Base-by-base conservation (phyloP, 768 basidiomycete species). In the Cystobasidium onofrii region DNA sequence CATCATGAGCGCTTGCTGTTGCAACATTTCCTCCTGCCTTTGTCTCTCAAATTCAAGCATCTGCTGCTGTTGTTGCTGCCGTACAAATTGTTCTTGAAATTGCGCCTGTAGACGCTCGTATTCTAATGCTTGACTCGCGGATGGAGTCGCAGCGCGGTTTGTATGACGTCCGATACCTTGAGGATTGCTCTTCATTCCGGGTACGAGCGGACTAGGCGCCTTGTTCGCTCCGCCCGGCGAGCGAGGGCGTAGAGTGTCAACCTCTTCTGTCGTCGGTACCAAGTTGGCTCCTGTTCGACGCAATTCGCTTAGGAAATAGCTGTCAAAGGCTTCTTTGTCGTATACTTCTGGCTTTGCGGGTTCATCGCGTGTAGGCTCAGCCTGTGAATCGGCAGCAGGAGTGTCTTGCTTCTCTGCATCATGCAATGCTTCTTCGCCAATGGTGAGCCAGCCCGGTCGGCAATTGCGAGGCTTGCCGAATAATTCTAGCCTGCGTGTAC, bases 361-460 rank as follows among this genome's bases (percentile, higher is more conserved):
- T 63, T 84, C 4, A 3, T 46, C 39, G 29, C 18, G 10, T 9
- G n/a, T 46, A 15, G 4, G 83, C 46, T 87, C 80, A 64, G n/a
- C n/a, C n/a, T n/a, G n/a, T n/a, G n/a, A n/a, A n/a, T n/a, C n/a
- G n/a, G n/a, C n/a, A n/a, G n/a, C n/a, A n/a, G n/a, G n/a, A n/a
- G n/a, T n/a, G n/a, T n/a, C n/a, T 77, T 88, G 87, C 3, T 86
- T 87, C 1, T 87, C 87, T 0, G 85, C 85, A 55, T 25, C 29
- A n/a, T 41, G 43, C 29, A 60, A 13, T 15, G 34, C 72, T 29
- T 75, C 77, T 18, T 62, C 18, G 0, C 77, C 73, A 13, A 88
- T 87, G n/a, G 91, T 90, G 13, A 96, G 88, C 96, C 96, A 99
- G 6, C 95, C 95, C 13, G 88, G 86, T 0, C 94, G 87, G 6